Conservation (phyloP, 2,329 filamentous ascomycete genomes). For the Dactylellina parvicollis region DNA sequence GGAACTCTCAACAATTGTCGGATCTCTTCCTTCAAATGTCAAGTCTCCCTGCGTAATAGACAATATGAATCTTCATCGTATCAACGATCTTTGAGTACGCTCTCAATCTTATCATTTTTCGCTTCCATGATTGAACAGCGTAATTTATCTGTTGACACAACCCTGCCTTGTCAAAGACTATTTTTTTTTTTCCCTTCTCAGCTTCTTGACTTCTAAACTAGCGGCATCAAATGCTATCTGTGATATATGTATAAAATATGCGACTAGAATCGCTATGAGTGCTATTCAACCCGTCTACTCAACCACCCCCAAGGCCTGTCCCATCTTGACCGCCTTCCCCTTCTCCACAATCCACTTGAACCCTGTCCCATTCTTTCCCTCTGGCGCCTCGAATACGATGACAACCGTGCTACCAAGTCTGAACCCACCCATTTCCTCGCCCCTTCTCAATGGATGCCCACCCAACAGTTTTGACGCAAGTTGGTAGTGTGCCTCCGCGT, state of each 20-base stretch:
- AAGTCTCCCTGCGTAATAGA: constrained; percentile 38
- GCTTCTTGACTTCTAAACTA: no score
- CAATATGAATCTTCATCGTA: constrained; percentile 50
- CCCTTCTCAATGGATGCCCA: constrained; percentile 83
- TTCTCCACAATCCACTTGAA: constrained; percentile 89
- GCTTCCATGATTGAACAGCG: constrained; percentile 53
- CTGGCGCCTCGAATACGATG: constrained; percentile 92
- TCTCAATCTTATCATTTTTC: constrained; percentile 21
- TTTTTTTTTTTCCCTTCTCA: neutral
- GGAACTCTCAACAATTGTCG: neutral
- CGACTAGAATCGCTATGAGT: neutral
- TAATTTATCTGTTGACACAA: constrained; percentile 55
- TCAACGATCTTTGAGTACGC: constrained; percentile 55
- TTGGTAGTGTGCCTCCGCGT: constrained; percentile 88
- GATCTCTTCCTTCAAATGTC: neutral
- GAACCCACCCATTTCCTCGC: constrained; percentile 98
- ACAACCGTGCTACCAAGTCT: constrained; percentile 95
- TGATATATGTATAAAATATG: neutral
- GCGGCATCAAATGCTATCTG: neutral
- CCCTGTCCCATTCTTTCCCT: constrained; percentile 71
- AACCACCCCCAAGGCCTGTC: constrained; percentile 82
- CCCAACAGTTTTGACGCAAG: constrained; percentile 78
- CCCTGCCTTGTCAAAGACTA: neutral
- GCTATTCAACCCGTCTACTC: constrained; percentile 62
- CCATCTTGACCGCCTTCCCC: constrained; percentile 88